Base-by-base conservation (phyloP, 306 rosid genomes). In the Dalbergia cultrata region DNA sequence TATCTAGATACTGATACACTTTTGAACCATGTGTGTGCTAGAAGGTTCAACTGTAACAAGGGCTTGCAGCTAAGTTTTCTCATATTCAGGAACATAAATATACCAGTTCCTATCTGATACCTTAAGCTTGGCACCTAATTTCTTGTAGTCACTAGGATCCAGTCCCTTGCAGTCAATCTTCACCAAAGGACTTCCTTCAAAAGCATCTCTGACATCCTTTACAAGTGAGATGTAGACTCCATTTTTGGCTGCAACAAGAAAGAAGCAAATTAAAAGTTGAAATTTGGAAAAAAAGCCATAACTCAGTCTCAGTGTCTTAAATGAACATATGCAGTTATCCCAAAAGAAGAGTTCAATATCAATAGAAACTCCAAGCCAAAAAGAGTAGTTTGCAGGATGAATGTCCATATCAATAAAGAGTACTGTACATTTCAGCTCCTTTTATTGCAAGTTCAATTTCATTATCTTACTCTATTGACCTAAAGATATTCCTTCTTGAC, bases 101-200 rank as follows among this genome's bases (percentile, higher is more conserved):
- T 13, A 50, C 17, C 4, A 50, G 57, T 50, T 16, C 17, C 17
- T 14, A 50, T 50, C n/a, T 4, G 57, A 50, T 59, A 92, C 99
- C 98, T 91, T 91, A 68, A 95, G 97, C 84, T 95, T 95, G 83
- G 93, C 98, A 49, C 98, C 98, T 82, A 93, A 44, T 90, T 90
- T 95, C 90, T 91, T 95, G 90, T 95, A 95, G 87, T 95, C 99
- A 75, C 96, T 93, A 37, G 97, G 88, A 60, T 93, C 94, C 96
- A 95, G 87, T 66, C 96, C 97, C 68, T 43, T 87, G 85, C 99
- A 95, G 83, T 93, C 94, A 79, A 95, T 70, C 82, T 90, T 95
- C 88, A 84, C 98, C 76, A 95, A 77, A 52, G 86, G 87, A 77
- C 98, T 90, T 81, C 93, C 99, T 91, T 93, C 99, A 77, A 95